Evolutionary conservation across 2,329 filamentous ascomycete species (phyloP).

Genomic region (Cercospora sp.): DNA sequence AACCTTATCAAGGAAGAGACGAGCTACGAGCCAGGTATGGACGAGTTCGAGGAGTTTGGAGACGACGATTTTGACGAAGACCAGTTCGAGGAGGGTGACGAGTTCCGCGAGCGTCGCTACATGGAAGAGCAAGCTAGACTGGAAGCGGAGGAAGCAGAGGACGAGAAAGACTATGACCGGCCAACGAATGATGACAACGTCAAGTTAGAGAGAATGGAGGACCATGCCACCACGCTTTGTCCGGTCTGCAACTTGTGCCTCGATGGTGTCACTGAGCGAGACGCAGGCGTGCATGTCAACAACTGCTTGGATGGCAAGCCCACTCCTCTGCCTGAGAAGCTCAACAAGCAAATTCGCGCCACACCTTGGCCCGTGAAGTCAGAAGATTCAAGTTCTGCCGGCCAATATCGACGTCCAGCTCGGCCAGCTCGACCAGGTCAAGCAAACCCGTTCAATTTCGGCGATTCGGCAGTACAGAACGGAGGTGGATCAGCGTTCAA

Average conservation of each 20-base stretch:
- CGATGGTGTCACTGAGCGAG: constrained; percentile 56
- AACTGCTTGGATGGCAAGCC: constrained; percentile 84
- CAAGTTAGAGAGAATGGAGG: constrained; percentile 5
- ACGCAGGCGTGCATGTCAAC: constrained; percentile 85
- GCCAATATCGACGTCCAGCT: constrained; percentile 66
- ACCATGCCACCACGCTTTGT: constrained; percentile 49
- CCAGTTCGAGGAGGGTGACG: constrained; percentile 56
- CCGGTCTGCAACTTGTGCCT: constrained; percentile 75
- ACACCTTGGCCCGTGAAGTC: constrained; percentile 22
- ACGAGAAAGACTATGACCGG: constrained; percentile 44
- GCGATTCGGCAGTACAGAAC: constrained; percentile 36
- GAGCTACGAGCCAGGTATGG: constrained; percentile 49
- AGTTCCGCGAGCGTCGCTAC: constrained; percentile 58
- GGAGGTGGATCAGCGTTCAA: constrained; percentile 73
- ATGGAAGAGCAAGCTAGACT: constrained; percentile 69
- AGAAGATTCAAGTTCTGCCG: constrained; percentile 41
- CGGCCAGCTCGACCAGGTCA: constrained; percentile 74
- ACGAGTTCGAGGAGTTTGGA: constrained; percentile 55
- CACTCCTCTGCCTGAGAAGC: constrained; percentile 53
- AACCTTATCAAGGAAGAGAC: constrained; percentile 51
- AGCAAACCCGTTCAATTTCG: constrained; percentile 70
- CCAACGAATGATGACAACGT: constrained; percentile 24
- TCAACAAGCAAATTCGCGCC: constrained; percentile 22
- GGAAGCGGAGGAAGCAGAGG: constrained; percentile 57
- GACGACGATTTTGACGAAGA: constrained; percentile 62